phyloP scores from a whole-genome alignment of 306 rosid genomes.

The Ormosia emarginata region DNA sequence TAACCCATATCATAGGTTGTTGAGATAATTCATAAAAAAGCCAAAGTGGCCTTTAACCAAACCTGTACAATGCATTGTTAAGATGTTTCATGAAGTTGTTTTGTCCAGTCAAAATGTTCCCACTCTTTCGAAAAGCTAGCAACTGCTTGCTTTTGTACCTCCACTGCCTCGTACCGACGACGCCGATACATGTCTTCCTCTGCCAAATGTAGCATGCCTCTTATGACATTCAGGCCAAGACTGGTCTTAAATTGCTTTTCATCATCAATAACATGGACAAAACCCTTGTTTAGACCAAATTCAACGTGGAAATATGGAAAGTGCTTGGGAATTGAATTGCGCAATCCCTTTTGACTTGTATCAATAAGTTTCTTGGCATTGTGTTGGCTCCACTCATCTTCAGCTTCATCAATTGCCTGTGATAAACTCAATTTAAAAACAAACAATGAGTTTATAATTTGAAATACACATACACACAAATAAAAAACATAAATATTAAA shows the following conservation, averaged over 20 bases:
- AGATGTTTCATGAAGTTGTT: conserved; percentile 44
- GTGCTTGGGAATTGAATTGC: conserved; percentile 72
- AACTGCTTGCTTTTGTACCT: conserved; percentile 74
- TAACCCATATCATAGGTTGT: background rate
- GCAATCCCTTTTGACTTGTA: conserved; percentile 73
- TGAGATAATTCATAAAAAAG: background rate
- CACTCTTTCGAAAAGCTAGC: conserved; percentile 56
- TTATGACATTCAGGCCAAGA: conserved; percentile 73
- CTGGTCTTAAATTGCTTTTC: conserved; percentile 63
- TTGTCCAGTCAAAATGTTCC: conserved; percentile 84
- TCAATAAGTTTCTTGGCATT: conserved; percentile 83
- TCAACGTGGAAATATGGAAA: conserved; percentile 87
- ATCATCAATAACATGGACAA: conserved; percentile 86
- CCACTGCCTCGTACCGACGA: conserved; percentile 42
- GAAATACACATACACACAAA: background rate
- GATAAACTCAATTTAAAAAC: conserved; percentile 6
- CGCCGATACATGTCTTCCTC: conserved; percentile 88
- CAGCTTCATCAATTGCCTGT: conserved; percentile 94
- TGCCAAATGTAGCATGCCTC: conserved; percentile 73
- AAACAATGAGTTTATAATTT: background rate
- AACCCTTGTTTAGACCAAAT: conserved; percentile 72
- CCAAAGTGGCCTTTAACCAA: background rate
- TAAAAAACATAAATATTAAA: background rate
- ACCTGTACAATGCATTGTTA: background rate
- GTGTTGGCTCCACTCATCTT: conserved; percentile 94